phyloP scores from a whole-genome alignment of 352 stramenopile genomes.

The Lagenidium giganteum region DNA sequence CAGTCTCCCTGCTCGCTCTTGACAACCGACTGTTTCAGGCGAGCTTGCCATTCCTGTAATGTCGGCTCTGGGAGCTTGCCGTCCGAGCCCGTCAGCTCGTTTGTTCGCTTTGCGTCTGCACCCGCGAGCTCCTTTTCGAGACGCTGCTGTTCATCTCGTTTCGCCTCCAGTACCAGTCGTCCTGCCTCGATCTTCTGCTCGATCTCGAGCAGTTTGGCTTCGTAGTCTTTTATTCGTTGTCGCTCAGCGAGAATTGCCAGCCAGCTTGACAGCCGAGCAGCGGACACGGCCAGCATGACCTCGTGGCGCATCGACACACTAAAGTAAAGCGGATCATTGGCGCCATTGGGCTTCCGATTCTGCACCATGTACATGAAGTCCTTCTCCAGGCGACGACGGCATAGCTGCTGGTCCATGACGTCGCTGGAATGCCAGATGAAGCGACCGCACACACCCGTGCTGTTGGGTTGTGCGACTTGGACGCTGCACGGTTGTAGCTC shows the following conservation, averaged over 20 bases:
- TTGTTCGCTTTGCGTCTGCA: no score
- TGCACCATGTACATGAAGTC: slow-evolving; percentile 50
- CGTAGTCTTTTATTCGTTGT: slow-evolving; percentile 38
- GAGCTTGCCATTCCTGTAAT: slow-evolving; percentile 41
- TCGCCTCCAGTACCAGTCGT: slow-evolving; percentile 45
- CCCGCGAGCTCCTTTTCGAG: slow-evolving; percentile 38
- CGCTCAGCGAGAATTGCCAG: slow-evolving; percentile 36
- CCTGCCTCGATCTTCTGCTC: slow-evolving; percentile 62
- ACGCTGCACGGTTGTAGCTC: slow-evolving; percentile 43
- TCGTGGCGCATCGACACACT: slow-evolving; percentile 49
- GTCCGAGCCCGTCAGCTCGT: no score
- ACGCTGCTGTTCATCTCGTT: slow-evolving; percentile 57
- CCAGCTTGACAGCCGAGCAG: slow-evolving; percentile 34
- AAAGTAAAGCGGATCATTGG: slow-evolving; percentile 41
- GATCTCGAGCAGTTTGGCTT: slow-evolving; percentile 52
- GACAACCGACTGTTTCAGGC: slow-evolving; percentile 37
- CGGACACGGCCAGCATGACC: slow-evolving; percentile 36
- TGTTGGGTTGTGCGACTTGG: slow-evolving; percentile 44
- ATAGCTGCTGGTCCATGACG: slow-evolving; percentile 21
- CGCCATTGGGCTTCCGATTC: slow-evolving; percentile 33
- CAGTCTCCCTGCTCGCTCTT: slow-evolving; percentile 43
- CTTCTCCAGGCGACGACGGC: slow-evolving; percentile 38
- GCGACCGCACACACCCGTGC: slow-evolving; percentile 45
- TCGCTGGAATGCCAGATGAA: slow-evolving; percentile 65
- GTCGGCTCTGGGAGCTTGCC: slow-evolving; percentile 15